phyloP scores from a whole-genome alignment of 768 basidiomycete species.

The Tricholomella constricta region DNA sequence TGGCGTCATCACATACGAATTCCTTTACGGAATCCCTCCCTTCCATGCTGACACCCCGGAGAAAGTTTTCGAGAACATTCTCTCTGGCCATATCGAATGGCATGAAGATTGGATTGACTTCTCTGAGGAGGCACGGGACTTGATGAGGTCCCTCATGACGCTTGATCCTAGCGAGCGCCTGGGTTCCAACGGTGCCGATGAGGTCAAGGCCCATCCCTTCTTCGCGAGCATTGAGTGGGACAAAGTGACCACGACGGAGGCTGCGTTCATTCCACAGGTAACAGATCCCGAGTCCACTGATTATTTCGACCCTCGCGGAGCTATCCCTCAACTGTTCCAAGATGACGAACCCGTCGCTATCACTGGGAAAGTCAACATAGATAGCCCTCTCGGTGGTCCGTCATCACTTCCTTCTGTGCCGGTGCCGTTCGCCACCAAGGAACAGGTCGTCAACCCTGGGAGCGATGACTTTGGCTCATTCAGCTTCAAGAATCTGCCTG shows the following conservation, averaged over 20 bases:
- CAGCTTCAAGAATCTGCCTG: slow-evolving; percentile 95
- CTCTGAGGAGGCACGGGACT: slow-evolving; percentile 83
- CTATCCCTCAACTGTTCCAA: slow-evolving; percentile 86
- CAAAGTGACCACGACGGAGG: slow-evolving; percentile 83
- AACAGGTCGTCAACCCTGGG: slow-evolving; percentile 50
- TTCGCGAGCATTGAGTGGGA: slow-evolving; percentile 93
- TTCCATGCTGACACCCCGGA: slow-evolving; percentile 98
- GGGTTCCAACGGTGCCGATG: slow-evolving; percentile 84
- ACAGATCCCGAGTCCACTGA: slow-evolving; percentile 98
- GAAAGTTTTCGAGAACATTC: slow-evolving; percentile 97
- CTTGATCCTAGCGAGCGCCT: slow-evolving; percentile 79
- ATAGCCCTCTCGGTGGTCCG: slow-evolving; percentile 46
- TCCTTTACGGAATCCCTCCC: slow-evolving; percentile 94
- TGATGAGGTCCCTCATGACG: slow-evolving; percentile 86
- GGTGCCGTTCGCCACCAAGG: slow-evolving; percentile 40
- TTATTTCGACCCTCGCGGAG: slow-evolving; percentile 97
- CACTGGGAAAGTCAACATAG: slow-evolving; percentile 48
- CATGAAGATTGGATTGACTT: slow-evolving; percentile 91
- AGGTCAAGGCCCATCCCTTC: slow-evolving; percentile 92
- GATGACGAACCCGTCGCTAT: slow-evolving; percentile 76
- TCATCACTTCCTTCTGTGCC: slow-evolving; percentile 46
- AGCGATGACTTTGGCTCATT: slow-evolving; percentile 96
- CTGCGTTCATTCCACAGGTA: slow-evolving; percentile 94
- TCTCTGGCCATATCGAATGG: slow-evolving; percentile 94
- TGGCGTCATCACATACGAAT: slow-evolving; percentile 98